Base-by-base conservation (phyloP, 768 basidiomycete species). In the Russula sp. region DNA sequence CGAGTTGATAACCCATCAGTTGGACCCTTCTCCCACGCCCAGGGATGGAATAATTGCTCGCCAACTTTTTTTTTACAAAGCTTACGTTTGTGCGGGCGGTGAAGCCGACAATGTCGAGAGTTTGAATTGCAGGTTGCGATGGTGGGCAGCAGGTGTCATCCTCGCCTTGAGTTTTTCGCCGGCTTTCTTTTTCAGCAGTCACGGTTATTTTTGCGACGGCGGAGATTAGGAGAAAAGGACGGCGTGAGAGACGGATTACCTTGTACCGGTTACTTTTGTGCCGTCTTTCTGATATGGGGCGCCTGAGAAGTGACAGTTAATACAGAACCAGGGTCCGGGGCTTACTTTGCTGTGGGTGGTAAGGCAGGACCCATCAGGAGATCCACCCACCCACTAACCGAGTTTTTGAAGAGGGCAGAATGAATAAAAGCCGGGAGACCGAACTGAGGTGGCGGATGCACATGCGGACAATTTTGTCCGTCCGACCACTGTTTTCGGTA, bases 381-480 rank as follows among this genome's bases (percentile, higher is more conserved):
- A 50, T 51, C 32, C 45, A 39, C 29, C 8, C 45, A 18, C 38
- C 35, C 14, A 29, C 2, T 29, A 42, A 49, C 29, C 16, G 29
- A 58, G 32, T 34, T 29, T 38, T 32, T 29, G 3, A 29, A 36
- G 51, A 10, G 42, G 22, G 43, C 36, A 14, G 18, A 46, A 54
- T 60, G 35, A 52, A 60, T 60, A 54, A 46, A 60, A 22, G 59
- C 59, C 59, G 59, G 50, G 36, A 9, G 59, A n/a, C 59, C 58
- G 49, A 51, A 59, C 38, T 34, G 55, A 46, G 39, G 25, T 42
- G 18, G 48, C 10, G 29, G 51, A 22, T 39, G 10, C 11, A 25
- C 43, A 32, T 47, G 10, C 43, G 46, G 55, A 22, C 45, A 22
- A 36, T 35, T 48, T 52, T 39, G 46, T 13, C 38, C 47, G 38